These are phyloP conservation scores for Cyberlindnera xishuangbannaensis DNA, from an alignment of 805 yeast species.

Conservation along the genomic window DNA sequence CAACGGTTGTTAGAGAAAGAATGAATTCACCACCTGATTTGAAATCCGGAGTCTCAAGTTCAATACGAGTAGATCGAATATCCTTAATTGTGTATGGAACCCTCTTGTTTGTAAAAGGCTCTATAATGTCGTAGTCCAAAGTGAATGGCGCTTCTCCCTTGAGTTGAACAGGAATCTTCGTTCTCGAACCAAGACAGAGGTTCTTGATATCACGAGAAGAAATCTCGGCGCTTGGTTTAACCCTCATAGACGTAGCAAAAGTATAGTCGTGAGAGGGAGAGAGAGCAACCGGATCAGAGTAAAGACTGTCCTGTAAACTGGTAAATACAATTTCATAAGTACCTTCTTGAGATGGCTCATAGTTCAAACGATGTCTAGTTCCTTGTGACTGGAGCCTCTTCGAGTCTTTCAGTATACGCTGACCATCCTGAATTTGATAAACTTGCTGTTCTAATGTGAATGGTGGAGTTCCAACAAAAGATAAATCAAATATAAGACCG, in stretches of 20 bases:
- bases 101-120: slow-evolving; percentile 45
- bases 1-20: slow-evolving; percentile 55
- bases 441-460: slow-evolving; percentile 61
- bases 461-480: slow-evolving; percentile 75
- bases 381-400: slow-evolving; percentile 33
- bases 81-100: slow-evolving; percentile 36
- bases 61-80: slow-evolving; percentile 32
- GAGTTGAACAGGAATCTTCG: slow-evolving; percentile 49
- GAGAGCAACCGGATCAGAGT: slow-evolving; percentile 36
- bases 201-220: slow-evolving; percentile 10
- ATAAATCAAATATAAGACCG: slow-evolving; percentile 71
- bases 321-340: slow-evolving; percentile 69
- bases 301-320: slow-evolving; percentile 57
- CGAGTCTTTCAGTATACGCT: slow-evolving; percentile 29
- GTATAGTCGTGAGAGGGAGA: slow-evolving; percentile 38
- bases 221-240: slow-evolving; percentile 50
- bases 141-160: slow-evolving; percentile 79
- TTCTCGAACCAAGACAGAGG: slow-evolving; percentile 43
- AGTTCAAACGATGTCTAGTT: slow-evolving; percentile 52
- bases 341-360: slow-evolving; percentile 79
- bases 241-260: slow-evolving; percentile 66
- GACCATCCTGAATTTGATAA: slow-evolving; percentile 41
- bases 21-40: slow-evolving; percentile 68
- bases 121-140: slow-evolving; percentile 62
- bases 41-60: slow-evolving; percentile 50